Evolutionary conservation across 2,329 filamentous ascomycete genomes (phyloP).

Genomic region (Paracorniculantispora psalliotae): DNA sequence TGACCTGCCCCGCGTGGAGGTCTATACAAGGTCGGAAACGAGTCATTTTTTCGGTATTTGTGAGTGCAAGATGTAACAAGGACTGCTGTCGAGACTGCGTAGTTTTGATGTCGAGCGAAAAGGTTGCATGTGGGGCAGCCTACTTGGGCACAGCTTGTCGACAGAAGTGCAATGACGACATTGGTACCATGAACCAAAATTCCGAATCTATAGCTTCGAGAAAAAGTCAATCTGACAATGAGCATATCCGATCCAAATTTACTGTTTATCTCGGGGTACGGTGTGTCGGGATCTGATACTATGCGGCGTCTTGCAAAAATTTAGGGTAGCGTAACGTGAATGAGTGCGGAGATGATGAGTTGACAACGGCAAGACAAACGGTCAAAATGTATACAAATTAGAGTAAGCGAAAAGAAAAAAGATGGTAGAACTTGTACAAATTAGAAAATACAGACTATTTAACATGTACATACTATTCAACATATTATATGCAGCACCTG

Average conservation of each 20-base stretch:
- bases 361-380: neutral
- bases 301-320: no score
- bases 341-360: no score
- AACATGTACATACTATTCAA: neutral
- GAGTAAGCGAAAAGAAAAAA: neutral
- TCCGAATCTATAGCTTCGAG: neutral
- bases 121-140: slow-evolving; percentile 2
- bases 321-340: no score
- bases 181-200: neutral
- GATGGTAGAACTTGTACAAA: slow-evolving; percentile 2
- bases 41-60: slow-evolving; percentile 58
- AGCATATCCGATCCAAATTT: no score
- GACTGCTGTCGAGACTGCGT: neutral
- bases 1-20: slow-evolving; percentile 93
- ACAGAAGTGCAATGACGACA: slow-evolving; percentile 3
- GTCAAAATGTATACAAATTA: neutral
- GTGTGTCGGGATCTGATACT: no score
- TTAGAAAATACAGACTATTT: neutral
- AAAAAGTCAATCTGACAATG: neutral
- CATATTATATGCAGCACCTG: neutral
- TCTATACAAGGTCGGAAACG: slow-evolving; percentile 95
- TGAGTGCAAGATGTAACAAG: neutral
- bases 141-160: neutral
- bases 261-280: no score
- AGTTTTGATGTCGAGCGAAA: slow-evolving; percentile 3